A percentile compares a stretch with the other conserved stretches of the same genome.
Evolutionary conservation across 2,329 filamentous ascomycete species (phyloP).

Genomic region (Dothideomycetidae sp.): DNA sequence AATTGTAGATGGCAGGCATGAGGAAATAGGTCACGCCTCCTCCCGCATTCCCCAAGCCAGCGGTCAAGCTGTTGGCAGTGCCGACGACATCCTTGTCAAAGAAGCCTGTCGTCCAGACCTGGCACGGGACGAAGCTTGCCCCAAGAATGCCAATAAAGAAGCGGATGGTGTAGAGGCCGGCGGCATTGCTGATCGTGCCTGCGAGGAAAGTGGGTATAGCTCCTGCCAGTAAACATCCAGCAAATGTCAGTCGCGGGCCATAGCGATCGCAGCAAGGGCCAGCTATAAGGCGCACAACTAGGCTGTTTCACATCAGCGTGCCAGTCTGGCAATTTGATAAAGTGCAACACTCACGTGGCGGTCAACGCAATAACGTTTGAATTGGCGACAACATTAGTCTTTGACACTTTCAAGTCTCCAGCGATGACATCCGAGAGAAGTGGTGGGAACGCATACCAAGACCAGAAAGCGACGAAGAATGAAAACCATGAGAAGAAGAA

Average conservation of each 20-base stretch:
- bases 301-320: slow-evolving; percentile 13
- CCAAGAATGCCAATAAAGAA: slow-evolving; percentile 71
- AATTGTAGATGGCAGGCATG: slow-evolving; percentile 82
- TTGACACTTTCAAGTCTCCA: slow-evolving; percentile 57
- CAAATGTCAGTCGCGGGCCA: slow-evolving; percentile 69
- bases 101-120: slow-evolving; percentile 86
- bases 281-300: slow-evolving; percentile 62
- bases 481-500: slow-evolving; percentile 85
- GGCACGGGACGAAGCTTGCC: slow-evolving; percentile 68
- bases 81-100: slow-evolving; percentile 88
- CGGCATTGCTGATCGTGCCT: slow-evolving; percentile 54
- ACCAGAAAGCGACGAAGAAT: slow-evolving; percentile 79
- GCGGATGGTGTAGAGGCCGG: slow-evolving; percentile 54
- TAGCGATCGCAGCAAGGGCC: slow-evolving; percentile 77
- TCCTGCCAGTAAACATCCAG: slow-evolving; percentile 60
- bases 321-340: slow-evolving; percentile 22
- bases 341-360: slow-evolving; percentile 38
- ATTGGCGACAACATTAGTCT: slow-evolving; percentile 63
- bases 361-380: slow-evolving; percentile 77
- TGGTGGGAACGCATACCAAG: slow-evolving; percentile 82
- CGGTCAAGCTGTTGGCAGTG: slow-evolving; percentile 72
- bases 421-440: slow-evolving; percentile 67
- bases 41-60: slow-evolving; percentile 73
- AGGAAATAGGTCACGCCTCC: slow-evolving; percentile 87
- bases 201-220: slow-evolving; percentile 71